phyloP scores from a whole-genome alignment of 2,329 filamentous ascomycete species.

The Mollisia scopiformis region DNA sequence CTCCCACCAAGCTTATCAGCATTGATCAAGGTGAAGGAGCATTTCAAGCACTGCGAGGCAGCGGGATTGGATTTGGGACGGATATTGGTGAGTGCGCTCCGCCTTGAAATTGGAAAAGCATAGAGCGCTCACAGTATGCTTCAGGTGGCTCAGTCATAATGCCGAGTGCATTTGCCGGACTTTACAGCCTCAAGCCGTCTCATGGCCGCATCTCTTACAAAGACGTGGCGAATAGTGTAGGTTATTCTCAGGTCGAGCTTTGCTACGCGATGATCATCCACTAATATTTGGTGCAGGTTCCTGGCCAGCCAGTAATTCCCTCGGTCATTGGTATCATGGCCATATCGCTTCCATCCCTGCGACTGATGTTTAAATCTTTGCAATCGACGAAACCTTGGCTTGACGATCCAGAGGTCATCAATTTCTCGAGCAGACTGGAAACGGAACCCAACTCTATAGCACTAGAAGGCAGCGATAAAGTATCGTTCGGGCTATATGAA shows the following conservation, averaged over 20 bases:
- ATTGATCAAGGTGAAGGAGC: too few species aligned
- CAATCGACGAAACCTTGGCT: conserved; percentile 64
- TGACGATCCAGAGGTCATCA: conserved; percentile 61
- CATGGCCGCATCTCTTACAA: conserved; percentile 45
- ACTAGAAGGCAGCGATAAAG: conserved; percentile 33
- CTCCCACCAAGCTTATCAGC: too few species aligned
- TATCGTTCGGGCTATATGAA: conserved; percentile 57
- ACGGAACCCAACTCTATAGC: too few species aligned
- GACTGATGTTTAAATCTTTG: conserved; percentile 55
- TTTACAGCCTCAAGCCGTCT: conserved; percentile 40
- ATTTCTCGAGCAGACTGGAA: conserved; percentile 59
- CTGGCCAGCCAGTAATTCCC: conserved; percentile 60
- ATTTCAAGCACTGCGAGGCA: conserved; percentile 26
- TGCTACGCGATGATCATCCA: too few species aligned
- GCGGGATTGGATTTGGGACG: conserved; percentile 28
- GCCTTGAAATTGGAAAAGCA: too few species aligned
- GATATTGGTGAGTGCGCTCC: too few species aligned
- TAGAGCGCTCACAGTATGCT: too few species aligned
- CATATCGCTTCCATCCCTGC: conserved; percentile 53
- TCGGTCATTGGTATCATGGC: conserved; percentile 65
- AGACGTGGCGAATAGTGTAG: conserved; percentile 58
- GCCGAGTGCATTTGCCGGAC: conserved; percentile 37
- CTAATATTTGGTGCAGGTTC: too few species aligned
- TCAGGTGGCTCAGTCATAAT: conserved; percentile 31
- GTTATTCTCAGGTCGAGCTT: too few species aligned